Percentiles rank a stretch among this genome's conserved stretches.
These are phyloP conservation scores for Serendipita sp. DNA, from an alignment of 768 basidiomycete species.

Conservation along the genomic window DNA sequence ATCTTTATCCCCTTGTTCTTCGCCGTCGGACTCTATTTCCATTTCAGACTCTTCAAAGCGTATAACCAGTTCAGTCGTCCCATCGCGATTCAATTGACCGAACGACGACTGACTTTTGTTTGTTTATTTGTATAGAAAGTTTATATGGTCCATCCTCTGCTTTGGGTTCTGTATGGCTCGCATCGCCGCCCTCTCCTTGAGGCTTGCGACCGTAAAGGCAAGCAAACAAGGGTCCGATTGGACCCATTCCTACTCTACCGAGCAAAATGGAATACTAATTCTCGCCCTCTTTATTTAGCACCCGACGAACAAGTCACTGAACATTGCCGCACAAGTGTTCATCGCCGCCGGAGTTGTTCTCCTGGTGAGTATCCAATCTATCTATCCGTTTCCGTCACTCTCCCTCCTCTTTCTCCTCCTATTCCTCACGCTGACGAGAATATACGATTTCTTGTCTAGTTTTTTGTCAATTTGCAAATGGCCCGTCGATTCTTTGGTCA, in stretches of 20 bases:
- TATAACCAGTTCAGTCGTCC: neutral
- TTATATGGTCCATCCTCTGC: conserved; percentile 3
- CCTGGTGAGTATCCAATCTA: neutral
- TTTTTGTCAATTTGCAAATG: conserved; percentile 6
- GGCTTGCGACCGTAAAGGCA: neutral
- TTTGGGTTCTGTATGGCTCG: conserved; percentile 7
- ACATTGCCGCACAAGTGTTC: neutral
- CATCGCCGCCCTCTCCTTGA: neutral
- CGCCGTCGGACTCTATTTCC: neutral
- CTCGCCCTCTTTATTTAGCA: neutral
- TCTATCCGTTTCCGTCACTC: neutral
- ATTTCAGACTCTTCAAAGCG: neutral
- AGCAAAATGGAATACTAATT: neutral
- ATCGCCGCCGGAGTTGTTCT: neutral
- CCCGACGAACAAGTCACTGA: neutral
- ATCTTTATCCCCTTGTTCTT: neutral
- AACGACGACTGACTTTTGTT: neutral
- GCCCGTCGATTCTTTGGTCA: neutral
- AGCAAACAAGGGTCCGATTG: neutral
- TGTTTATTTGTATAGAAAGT: neutral
- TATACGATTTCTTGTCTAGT: neutral
- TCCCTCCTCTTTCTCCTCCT: too few relatives aligned
- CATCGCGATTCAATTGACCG: neutral
- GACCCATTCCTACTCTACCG: neutral
- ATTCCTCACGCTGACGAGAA: neutral